Evolutionary conservation across 2,329 filamentous ascomycete species (phyloP), one percentile per base, ranked within the genome.

Genomic region (Tolypocladium tundrense): DNA sequence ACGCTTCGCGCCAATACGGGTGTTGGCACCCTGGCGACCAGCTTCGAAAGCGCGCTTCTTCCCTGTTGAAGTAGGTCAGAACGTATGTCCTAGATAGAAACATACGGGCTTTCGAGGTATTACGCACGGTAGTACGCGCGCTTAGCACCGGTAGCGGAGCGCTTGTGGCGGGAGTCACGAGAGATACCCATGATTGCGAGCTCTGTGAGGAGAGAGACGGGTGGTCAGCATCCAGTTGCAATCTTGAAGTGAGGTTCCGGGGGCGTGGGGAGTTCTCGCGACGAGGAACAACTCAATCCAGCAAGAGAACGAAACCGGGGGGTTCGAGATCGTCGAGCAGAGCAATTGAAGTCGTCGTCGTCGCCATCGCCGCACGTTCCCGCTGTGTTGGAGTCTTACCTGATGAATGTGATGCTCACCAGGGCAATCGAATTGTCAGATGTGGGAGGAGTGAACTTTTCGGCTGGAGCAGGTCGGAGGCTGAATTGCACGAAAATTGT

Each of bases 21-120:
- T 99, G 87, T 94, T 96, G 85, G 94, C 91, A 77, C 93, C 90
- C 87, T 99, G 94, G 79, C 94, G 93, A 79, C 94, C 94, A 81
- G 92, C 91, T 88, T 99, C 95, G 90, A 99, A 99, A 86, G 92
- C 95, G 83, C 86, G 85, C 86, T 88, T 93, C 94, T 99, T 91
- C 86, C 85, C 84, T 85, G 78, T 79, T 84, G 81, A 73, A 76
- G 24, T 67, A 85, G 83, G 84, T 89, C 83, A 88, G 87, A 88
- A 88, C 83, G 84, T 80, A 86, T 84, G 82, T 73, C 73, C 68
- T 67, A 60, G 60, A 60, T 59, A 65, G 65, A 68, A 64, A 61
- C 77, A 87, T 84, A 86, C 84, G 84, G 84, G 84, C 82, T 85
- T 85, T 84, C 82, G 82, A 81, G 68, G 58, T 69, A 61, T 67